Conservation (phyloP, 192 early-diverging fungal species). For the Backusella parvicylindrica region DNA sequence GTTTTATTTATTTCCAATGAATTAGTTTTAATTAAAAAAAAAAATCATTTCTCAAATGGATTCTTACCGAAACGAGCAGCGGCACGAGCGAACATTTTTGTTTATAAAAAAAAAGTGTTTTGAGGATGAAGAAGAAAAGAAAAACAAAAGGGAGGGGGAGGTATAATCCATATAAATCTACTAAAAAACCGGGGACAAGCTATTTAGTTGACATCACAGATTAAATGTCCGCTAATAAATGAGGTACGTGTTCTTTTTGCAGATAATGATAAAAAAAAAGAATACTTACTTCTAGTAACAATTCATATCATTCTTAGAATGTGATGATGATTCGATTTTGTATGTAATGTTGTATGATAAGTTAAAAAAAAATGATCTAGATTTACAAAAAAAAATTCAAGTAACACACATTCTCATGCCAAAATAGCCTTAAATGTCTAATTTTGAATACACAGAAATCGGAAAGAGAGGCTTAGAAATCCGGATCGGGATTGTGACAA, state of each 20-base stretch:
- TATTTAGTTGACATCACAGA: slow-evolving; percentile 1
- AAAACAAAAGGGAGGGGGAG: slow-evolving; percentile 8
- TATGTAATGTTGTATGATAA: no score
- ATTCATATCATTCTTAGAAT: no score
- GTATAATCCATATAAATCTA: not conserved
- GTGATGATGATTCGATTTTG: no score
- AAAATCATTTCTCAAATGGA: not conserved
- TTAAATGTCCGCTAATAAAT: not conserved
- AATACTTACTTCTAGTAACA: no score
- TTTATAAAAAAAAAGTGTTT: not conserved
- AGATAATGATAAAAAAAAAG: no score
- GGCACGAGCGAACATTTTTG: slow-evolving; percentile 19
- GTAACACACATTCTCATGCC: not conserved
- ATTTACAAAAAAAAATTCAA: no score
- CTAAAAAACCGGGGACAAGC: slow-evolving; percentile 1
- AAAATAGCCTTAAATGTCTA: not conserved
- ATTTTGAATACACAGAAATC: not conserved
- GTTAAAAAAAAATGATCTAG: no score
- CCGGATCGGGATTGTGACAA: slow-evolving; percentile 5
- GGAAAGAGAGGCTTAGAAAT: not conserved
- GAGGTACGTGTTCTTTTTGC: not conserved
- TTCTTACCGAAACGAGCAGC: slow-evolving; percentile 9
- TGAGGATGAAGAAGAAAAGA: not conserved
- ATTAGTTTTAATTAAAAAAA: not conserved
- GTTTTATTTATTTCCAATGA: not conserved